A percentile compares a stretch with the other conserved stretches of the same genome.
Evolutionary conservation across 2,329 filamentous ascomycete genomes (phyloP).

Genomic region (Aspergillus neoniger): DNA sequence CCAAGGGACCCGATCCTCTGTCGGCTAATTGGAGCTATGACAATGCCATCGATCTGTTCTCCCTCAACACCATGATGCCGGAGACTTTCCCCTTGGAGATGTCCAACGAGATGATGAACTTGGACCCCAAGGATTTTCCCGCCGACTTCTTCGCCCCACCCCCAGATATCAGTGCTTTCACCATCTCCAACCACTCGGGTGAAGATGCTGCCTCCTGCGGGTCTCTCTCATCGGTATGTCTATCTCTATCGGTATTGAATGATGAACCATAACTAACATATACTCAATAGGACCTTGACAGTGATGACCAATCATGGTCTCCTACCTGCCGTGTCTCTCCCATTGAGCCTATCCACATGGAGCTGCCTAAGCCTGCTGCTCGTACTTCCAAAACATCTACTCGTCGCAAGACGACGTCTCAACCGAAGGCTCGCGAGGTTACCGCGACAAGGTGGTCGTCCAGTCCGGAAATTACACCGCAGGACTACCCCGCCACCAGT

Average conservation of each 20-base stretch:
- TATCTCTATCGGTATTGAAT: no score
- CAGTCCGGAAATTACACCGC: constrained; percentile 30
- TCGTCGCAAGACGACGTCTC: constrained; percentile 14
- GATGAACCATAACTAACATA: neutral
- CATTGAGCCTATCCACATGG: constrained; percentile 17
- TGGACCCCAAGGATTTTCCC: constrained; percentile 35
- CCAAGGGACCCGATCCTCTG: constrained; percentile 33
- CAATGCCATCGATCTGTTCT: constrained; percentile 37
- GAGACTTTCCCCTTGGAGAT: constrained; percentile 35
- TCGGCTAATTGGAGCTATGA: constrained; percentile 41
- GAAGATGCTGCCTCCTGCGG: constrained; percentile 33
- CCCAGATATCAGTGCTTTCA: constrained; percentile 33
- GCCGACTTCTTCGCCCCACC: constrained; percentile 34
- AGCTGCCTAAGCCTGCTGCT: constrained; percentile 12
- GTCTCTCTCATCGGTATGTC: constrained; percentile 25
- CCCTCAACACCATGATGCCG: constrained; percentile 34
- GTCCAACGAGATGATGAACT: constrained; percentile 29
- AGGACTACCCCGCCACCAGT: constrained; percentile 24
- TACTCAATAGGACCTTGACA: constrained; percentile 33
- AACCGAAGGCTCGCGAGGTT: constrained; percentile 11
- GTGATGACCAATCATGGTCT: constrained; percentile 38
- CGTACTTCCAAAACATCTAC: constrained; percentile 1
- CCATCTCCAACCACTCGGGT: constrained; percentile 30
- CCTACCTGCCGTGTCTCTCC: constrained; percentile 25
- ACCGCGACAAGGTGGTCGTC: constrained; percentile 30